Evolutionary conservation across 139 green algal genomes (phyloP), one percentile per base, ranked within the genome.

Genomic region (Yamagishiella unicocca): DNA sequence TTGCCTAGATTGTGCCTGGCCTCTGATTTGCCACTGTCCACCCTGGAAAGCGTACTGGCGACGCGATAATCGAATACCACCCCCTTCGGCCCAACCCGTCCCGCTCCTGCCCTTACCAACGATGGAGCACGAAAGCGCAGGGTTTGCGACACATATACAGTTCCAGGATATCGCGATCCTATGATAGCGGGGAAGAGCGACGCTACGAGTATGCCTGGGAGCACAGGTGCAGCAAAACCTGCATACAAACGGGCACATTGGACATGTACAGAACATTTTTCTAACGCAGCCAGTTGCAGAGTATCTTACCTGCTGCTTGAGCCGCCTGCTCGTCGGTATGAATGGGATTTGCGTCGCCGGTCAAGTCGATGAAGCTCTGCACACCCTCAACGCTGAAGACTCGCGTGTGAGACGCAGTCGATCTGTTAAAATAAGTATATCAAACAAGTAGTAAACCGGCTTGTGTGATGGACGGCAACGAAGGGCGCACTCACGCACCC

Each of bases 161-260:
- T 91, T 0, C 95, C 94, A 2, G 94, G 94, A 37, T 95, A 96
- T 27, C 43, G 40, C 5, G 73, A 91, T 22, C 94, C 94, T 22
- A 98, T 96, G 40, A 97, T 91, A 7, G 93, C 95, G 22, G 94
- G 94, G 31, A 98, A 97, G 29, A 97, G 86, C 0, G 94, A 94
- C 0, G 95, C 94, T 35, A 93, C 55, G 1, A 98, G 83, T 54
- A 96, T 93, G 42, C 96, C 96, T 17, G 95, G 95, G n/a, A 98
- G 35, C 1, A 96, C 68, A 6, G 90, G 54, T 0, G 21, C 79
- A 1, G 37, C 14, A 35, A 94, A 88, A 1, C 91, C 92, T 83
- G 89, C 70, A 25, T 50, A 67, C 29, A 29, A 40, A 42, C n/a
- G n/a, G n/a, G n/a, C n/a, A n/a, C n/a, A n/a, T n/a, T n/a, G n/a